Base-by-base conservation (phyloP, 2,329 filamentous ascomycete species). In the Acrodontium crateriforme region DNA sequence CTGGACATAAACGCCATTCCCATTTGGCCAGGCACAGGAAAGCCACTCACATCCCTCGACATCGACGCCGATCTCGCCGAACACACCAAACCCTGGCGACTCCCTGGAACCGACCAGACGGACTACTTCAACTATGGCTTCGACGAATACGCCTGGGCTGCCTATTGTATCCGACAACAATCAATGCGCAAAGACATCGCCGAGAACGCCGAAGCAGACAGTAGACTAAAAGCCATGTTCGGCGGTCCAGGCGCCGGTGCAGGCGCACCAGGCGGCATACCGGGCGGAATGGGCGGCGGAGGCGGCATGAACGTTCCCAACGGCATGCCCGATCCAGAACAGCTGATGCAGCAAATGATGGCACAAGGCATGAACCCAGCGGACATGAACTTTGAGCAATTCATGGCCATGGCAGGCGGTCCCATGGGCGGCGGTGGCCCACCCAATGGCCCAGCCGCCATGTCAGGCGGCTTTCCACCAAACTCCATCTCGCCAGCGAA, bases 41-140 rank as follows among this genome's bases (percentile, higher is more conserved):
- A 91, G 41, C 85, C 89, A 44, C 79, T 89, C 26, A 57, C 43
- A 1, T 56, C 59, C 25, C 44, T 67, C 28, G 62, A 67, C 38
- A 60, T 69, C 37, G 64, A 67, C 37, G 60, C 61, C 25, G 60
- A 66, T 37, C 50, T 65, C 12, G 62, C 65, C 29, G 82, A 84
- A 45, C 62, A 69, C 37, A 80, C 85, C 38, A 95, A 94, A 54
- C 85, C 87, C 11, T 98, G 89, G 89, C 76, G 89, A 24, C 77
- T 85, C 39, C 89, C 89, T 0, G 89, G 89, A 25, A 85, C 87
- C 8, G 89, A 98, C 47, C 73, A 93, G 30, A 89, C 80, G 34
- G 89, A 98, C 53, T 95, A 92, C 59, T 95, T 95, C 70, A 95
- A 95, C 62, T 95, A 95, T 56, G 87, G 87, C 33, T 95, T 95